Percentiles rank a stretch among this genome's conserved stretches.
Evolutionary conservation across 441 rosid genomes (phyloP).

Genomic region (Codiaeum variegatum): DNA sequence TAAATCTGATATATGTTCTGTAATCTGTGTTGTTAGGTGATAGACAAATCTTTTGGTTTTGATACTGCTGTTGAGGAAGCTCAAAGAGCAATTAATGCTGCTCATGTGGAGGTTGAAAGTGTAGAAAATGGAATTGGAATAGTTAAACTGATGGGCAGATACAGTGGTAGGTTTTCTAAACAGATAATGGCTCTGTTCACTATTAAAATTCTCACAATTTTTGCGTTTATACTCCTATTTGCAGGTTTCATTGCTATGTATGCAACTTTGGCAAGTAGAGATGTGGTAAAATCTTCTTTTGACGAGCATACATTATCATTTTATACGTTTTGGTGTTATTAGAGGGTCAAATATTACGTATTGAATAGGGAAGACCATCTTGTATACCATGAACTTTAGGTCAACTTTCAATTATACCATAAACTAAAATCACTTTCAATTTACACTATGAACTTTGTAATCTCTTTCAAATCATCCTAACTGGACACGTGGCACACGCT

Average conservation of each 20-base stretch:
- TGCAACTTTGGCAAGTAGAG: conserved; percentile 81
- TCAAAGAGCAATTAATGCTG: conserved; percentile 60
- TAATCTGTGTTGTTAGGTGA: conserved; percentile 37
- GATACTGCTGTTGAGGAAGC: conserved; percentile 66
- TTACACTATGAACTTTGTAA: no score
- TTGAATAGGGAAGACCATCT: not conserved
- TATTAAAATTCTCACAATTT: not conserved
- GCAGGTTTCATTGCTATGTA: conserved; percentile 83
- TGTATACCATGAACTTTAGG: no score
- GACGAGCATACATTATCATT: conserved; percentile 6
- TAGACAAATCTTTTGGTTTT: conserved; percentile 58
- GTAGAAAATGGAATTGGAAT: conserved; percentile 55
- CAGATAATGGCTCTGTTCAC: not conserved
- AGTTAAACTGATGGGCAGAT: conserved; percentile 80
- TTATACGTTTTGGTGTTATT: conserved; percentile 7
- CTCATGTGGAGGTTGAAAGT: conserved; percentile 59
- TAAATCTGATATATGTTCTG: not conserved
- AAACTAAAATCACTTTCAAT: no score
- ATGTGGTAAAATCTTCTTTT: conserved; percentile 52
- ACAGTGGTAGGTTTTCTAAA: conserved; percentile 52
- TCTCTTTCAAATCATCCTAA: no score
- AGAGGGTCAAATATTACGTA: not conserved
- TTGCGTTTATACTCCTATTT: conserved; percentile 2
- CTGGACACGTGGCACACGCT: no score
- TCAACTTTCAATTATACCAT: no score